Conservation (phyloP, 345 rosid genomes). For the Corchorus capsularis region DNA sequence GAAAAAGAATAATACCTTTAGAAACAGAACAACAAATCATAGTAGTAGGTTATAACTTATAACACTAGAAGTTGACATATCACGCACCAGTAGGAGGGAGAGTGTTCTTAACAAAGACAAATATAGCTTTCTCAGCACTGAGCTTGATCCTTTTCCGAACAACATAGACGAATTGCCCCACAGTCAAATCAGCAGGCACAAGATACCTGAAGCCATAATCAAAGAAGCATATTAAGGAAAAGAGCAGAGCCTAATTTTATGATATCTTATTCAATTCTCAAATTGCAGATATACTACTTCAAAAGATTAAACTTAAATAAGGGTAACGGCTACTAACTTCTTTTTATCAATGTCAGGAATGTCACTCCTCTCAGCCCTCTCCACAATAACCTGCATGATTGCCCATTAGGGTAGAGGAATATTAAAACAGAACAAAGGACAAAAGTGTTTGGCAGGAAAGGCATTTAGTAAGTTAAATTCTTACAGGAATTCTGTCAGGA, state of each 20-base stretch:
- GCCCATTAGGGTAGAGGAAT: background rate
- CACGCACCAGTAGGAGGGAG: conserved; percentile 66
- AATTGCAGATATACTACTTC: background rate
- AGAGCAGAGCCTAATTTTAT: background rate
- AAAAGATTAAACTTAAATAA: background rate
- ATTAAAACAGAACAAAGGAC: background rate
- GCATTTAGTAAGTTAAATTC: conserved; percentile 1
- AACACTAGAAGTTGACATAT: background rate
- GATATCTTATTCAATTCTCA: background rate
- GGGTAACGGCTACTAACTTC: conserved; percentile 57
- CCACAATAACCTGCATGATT: conserved; percentile 81
- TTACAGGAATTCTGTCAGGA: conserved; percentile 91
- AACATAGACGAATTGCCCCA: conserved; percentile 77
- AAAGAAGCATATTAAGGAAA: background rate
- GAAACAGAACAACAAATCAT: background rate
- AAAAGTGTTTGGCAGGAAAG: background rate
- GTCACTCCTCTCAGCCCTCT: conserved; percentile 84
- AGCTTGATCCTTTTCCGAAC: conserved; percentile 81
- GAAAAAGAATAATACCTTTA: conserved; percentile 16
- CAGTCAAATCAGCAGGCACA: conserved; percentile 74
- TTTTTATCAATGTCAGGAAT: conserved; percentile 96
- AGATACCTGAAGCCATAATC: conserved; percentile 51
- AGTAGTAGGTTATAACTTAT: background rate
- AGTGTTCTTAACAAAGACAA: conserved; percentile 64
- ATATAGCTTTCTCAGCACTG: conserved; percentile 77